phyloP scores from a whole-genome alignment of 2,329 filamentous ascomycete species.

The Colletotrichum scovillei region DNA sequence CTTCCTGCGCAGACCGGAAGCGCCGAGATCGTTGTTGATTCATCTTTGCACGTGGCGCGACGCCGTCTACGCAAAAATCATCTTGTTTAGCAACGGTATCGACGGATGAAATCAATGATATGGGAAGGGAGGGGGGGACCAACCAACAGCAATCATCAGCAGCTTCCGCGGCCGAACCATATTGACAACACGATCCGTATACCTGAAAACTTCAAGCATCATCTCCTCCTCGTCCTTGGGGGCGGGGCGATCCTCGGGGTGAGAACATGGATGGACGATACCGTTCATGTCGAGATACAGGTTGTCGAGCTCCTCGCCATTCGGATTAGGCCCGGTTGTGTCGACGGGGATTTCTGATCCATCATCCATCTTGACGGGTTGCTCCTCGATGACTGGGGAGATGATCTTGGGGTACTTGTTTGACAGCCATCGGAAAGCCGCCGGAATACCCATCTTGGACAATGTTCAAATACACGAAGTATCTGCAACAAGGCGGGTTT shows the following conservation, averaged over 20 bases:
- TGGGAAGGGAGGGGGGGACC: conserved; percentile 43
- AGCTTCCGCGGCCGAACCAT: conserved; percentile 98
- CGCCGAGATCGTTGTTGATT: conserved; percentile 97
- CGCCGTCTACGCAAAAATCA: conserved; percentile 74
- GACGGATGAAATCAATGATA: conserved; percentile 23
- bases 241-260: conserved; percentile 92
- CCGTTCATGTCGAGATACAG: conserved; percentile 99
- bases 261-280: conserved; percentile 98
- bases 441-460: conserved; percentile 86
- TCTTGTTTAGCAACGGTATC: conserved; percentile 34
- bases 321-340: conserved; percentile 86
- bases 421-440: conserved; percentile 95
- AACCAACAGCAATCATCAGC: conserved; percentile 96
- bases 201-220: conserved; percentile 98
- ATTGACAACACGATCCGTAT: conserved; percentile 98
- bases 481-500: too few relatives aligned
- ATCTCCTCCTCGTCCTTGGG: conserved; percentile 97
- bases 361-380: conserved; percentile 81
- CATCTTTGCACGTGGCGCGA: conserved; percentile 98
- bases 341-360: conserved; percentile 88
- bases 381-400: conserved; percentile 88
- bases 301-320: conserved; percentile 98
- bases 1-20: conserved; percentile 94
- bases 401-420: conserved; percentile 98
- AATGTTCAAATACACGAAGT: background rate